Evolutionary conservation across 2,329 filamentous ascomycete species (phyloP), one percentile per base, ranked within the genome.

Genomic region (Penicillium sp.): DNA sequence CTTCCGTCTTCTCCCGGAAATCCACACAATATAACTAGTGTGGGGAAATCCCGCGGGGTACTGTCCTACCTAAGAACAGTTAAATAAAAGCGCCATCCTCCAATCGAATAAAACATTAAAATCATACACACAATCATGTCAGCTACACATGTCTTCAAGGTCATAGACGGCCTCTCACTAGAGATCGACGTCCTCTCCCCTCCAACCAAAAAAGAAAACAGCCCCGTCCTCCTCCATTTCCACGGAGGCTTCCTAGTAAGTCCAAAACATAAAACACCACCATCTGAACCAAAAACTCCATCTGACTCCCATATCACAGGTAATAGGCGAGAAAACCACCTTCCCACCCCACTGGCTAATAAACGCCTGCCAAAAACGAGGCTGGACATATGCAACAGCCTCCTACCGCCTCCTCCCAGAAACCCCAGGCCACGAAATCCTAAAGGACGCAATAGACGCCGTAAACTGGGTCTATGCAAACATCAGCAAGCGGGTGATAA

Each of bases 341-440:
- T 53, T 57, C 38, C 44, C 49, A 7, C 55, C 53, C 2, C 25
- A 52, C 19, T 63, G 59, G 61, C 38, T 63, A 13, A 61, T 53
- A 38, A 55, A 55, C 31, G 55, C 58, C 31, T 61, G 59, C 19
- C 43, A 31, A 10, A 17, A 38, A 1, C 35, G 61, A 17, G 53
- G 56, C 9, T 63, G 59, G 59, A 52, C 53, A 31, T 63, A 63
- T 21, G 59, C 55, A 36, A 57, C 59, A 23, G 23, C 55, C 12
- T 59, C 58, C 21, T 60, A 61, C 29, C 47, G 57, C 6, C 43
- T 61, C 7, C 44, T 60, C 2, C 59, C 59, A 1, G 59, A 60
- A 50, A 15, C 43, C 21, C 13, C 38, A 9, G 59, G 59, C 4
- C 27, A 47, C 1, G 48, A 60, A 13, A 45, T 61, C n/a, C 59